These are phyloP conservation scores for Cutaneotrichosporon dermatis DNA, from an alignment of 1,284 basidiomycete genomes.

Conservation along the genomic window DNA sequence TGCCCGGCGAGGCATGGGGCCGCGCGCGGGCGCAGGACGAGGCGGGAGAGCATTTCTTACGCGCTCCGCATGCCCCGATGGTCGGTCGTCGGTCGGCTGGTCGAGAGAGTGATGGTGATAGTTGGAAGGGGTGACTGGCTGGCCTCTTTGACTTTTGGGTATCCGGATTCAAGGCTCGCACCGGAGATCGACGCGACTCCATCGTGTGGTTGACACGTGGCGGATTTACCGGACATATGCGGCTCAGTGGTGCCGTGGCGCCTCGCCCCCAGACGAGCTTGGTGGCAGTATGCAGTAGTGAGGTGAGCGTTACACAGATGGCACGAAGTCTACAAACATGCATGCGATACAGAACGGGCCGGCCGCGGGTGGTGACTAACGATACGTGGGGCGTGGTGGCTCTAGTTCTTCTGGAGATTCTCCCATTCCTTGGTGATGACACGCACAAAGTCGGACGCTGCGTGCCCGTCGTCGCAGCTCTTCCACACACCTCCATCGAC, in stretches of 20 bases:
- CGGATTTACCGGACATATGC: no score
- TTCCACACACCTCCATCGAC: slow-evolving; percentile 70
- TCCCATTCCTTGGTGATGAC: slow-evolving; percentile 68
- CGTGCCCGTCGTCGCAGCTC: slow-evolving; percentile 74
- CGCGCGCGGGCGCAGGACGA: slow-evolving; percentile 3
- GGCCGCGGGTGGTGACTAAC: neutral
- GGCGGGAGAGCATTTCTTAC: slow-evolving; percentile 3
- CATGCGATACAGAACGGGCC: neutral
- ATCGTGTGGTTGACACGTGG: no score
- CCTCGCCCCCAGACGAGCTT: no score
- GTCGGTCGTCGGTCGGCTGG: no score
- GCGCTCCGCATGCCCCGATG: neutral
- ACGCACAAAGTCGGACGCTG: slow-evolving; percentile 65
- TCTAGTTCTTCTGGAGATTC: slow-evolving; percentile 19
- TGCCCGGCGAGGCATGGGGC: neutral
- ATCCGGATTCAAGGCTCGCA: no score
- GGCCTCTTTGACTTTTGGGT: slow-evolving; percentile 4
- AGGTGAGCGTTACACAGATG: no score
- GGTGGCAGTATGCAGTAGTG: no score
- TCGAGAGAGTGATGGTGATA: neutral
- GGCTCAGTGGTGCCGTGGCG: neutral
- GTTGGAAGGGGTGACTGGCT: neutral
- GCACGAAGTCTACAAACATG: no score
- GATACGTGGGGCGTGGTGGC: no score
- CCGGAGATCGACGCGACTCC: no score